Evolutionary conservation across 257 asterid species (phyloP).

Genomic region (Scutellaria galericulata): DNA sequence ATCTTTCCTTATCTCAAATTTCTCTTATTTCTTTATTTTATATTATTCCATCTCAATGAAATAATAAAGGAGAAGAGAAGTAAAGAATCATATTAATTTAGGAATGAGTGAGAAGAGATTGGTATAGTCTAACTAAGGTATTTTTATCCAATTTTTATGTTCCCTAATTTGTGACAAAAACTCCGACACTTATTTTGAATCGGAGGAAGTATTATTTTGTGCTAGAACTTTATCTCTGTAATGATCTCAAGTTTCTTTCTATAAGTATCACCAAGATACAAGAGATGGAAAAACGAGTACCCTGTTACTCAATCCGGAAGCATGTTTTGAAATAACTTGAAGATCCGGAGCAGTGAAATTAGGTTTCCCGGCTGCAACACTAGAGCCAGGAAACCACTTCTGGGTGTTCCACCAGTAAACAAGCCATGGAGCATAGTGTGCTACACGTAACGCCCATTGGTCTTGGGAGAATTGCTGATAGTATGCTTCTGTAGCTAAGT

Average conservation of each 20-base stretch:
- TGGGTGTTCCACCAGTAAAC: constrained; percentile 88
- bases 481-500: constrained; percentile 57
- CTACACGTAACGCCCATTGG: constrained; percentile 75
- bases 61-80: too few relatives aligned
- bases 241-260: too few relatives aligned
- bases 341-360: constrained; percentile 42
- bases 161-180: neutral
- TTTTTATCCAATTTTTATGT: too few relatives aligned
- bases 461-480: constrained; percentile 52
- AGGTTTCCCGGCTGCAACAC: constrained; percentile 56
- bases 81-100: too few relatives aligned
- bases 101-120: too few relatives aligned
- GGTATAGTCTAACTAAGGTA: too few relatives aligned
- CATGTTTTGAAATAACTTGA: constrained; percentile 41
- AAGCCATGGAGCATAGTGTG: constrained; percentile 70
- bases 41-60: too few relatives aligned
- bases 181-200: neutral
- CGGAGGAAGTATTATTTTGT: too few relatives aligned
- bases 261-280: too few relatives aligned
- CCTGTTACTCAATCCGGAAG: constrained; percentile 26
- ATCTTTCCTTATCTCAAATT: too few relatives aligned
- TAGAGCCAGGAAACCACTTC: constrained; percentile 63
- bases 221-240: too few relatives aligned
- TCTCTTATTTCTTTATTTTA: too few relatives aligned
- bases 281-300: constrained; percentile 35